Conservation (phyloP, 2,329 filamentous ascomycete species). For the Keithomyces neogunnii region DNA sequence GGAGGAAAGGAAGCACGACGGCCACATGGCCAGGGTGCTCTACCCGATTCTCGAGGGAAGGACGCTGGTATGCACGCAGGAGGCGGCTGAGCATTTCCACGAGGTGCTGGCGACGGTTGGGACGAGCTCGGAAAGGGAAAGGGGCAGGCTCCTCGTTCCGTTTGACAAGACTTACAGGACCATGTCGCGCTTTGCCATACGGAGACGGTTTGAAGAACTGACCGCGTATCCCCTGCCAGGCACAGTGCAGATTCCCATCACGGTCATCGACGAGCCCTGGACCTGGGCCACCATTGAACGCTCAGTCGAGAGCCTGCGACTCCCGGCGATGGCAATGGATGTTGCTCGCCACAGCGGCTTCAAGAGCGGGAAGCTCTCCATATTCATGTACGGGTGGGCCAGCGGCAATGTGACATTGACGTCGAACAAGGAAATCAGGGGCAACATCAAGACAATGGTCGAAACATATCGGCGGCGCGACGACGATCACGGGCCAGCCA, state of each 20-base stretch:
- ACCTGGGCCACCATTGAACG: constrained; percentile 16
- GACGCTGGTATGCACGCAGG: constrained; percentile 27
- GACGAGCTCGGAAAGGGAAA: constrained; percentile 26
- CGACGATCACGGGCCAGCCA: constrained; percentile 21
- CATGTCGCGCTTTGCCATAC: constrained; percentile 9
- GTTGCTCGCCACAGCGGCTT: constrained; percentile 23
- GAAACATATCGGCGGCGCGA: constrained; percentile 19
- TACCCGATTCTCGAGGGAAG: constrained; percentile 26
- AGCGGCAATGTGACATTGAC: constrained; percentile 25
- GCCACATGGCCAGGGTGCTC: constrained; percentile 25
- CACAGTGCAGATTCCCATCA: constrained; percentile 26
- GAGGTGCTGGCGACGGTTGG: constrained; percentile 27
- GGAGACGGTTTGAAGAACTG: constrained; percentile 22
- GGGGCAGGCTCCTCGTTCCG: constrained; percentile 25
- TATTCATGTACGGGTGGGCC: constrained; percentile 32
- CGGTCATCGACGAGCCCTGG: constrained; percentile 19
- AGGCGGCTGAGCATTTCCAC: constrained; percentile 31
- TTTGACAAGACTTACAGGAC: constrained; percentile 11
- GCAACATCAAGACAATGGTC: constrained; percentile 25
- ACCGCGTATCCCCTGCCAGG: constrained; percentile 23
- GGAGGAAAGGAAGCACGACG: constrained; percentile 21
- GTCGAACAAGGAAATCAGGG: constrained; percentile 31
- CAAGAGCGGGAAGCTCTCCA: constrained; percentile 28
- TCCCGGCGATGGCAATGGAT: constrained; percentile 26
- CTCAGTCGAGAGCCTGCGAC: constrained; percentile 14